These are phyloP conservation scores for Capsella bursapastoris DNA, from an alignment of 345 rosid genomes.

Conservation along the genomic window DNA sequence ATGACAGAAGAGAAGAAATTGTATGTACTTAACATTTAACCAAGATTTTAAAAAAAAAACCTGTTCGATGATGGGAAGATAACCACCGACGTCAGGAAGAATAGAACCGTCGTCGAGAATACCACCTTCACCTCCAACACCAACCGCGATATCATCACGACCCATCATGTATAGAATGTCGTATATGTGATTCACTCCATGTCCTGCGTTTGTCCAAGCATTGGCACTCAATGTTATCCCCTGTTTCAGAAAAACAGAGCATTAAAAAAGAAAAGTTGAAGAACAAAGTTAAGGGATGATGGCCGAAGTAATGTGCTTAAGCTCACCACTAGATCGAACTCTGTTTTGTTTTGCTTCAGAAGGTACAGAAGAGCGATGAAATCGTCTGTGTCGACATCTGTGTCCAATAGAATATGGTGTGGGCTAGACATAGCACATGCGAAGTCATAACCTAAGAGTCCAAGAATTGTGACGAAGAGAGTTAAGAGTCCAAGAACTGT, in stretches of 20 bases:
- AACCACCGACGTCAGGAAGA: slow-evolving; percentile 81
- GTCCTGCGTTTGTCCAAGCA: slow-evolving; percentile 91
- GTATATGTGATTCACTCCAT: slow-evolving; percentile 80
- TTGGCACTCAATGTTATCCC: slow-evolving; percentile 73
- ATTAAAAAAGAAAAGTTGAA: neutral
- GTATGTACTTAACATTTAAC: too few relatives aligned
- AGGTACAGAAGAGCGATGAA: slow-evolving; percentile 81
- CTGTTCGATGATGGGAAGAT: slow-evolving; percentile 86
- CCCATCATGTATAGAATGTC: slow-evolving; percentile 93
- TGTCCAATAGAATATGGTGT: slow-evolving; percentile 71
- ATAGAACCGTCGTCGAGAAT: slow-evolving; percentile 69
- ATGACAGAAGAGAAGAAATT: too few relatives aligned
- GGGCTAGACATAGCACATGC: slow-evolving; percentile 39
- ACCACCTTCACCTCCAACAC: slow-evolving; percentile 94
- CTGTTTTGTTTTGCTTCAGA: slow-evolving; percentile 79
- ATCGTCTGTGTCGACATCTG: slow-evolving; percentile 92
- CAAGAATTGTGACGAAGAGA: slow-evolving; percentile 23
- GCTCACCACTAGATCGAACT: slow-evolving; percentile 71
- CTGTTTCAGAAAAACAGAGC: slow-evolving; percentile 50
- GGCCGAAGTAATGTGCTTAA: neutral
- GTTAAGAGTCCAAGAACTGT: too few relatives aligned
- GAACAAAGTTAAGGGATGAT: neutral
- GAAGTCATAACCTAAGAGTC: slow-evolving; percentile 28
- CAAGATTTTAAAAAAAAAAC: slow-evolving; percentile 34
- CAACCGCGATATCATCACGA: slow-evolving; percentile 78